phyloP scores from a whole-genome alignment of 2,329 filamentous ascomycete genomes.

The Pseudocercospora eumusae region DNA sequence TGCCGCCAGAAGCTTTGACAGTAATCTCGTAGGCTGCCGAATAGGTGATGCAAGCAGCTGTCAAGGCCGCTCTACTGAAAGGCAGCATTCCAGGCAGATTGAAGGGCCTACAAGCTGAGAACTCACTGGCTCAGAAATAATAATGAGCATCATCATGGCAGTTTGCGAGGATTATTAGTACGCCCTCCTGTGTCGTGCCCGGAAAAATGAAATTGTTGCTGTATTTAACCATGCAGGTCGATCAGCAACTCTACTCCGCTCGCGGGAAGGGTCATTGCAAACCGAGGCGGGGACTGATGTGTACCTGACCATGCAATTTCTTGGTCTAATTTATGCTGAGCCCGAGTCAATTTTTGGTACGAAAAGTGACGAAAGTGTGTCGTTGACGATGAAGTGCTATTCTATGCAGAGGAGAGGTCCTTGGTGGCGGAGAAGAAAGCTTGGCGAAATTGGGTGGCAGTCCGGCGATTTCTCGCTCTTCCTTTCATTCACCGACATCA shows the following conservation, averaged over 20 bases:
- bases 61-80: background rate
- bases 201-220: background rate
- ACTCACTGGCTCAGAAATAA: background rate
- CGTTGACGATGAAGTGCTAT: too few species aligned
- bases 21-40: conserved; percentile 18
- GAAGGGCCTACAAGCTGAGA: background rate
- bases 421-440: too few species aligned
- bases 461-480: too few species aligned
- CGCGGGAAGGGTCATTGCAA: background rate
- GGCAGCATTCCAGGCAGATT: background rate
- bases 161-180: background rate
- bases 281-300: background rate
- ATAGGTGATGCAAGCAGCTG: conserved; percentile 11
- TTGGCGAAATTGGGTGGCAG: too few species aligned
- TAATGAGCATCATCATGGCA: background rate
- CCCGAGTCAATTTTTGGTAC: too few species aligned
- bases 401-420: too few species aligned
- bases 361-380: too few species aligned
- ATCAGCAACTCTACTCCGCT: background rate
- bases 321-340: too few species aligned
- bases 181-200: background rate
- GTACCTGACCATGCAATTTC: too few species aligned
- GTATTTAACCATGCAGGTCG: conserved; percentile 5
- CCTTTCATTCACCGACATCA: too few species aligned
- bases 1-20: conserved; percentile 26